These are phyloP conservation scores for Ceratocystis diversiconidia DNA, from an alignment of 2,329 filamentous ascomycete genomes.

Conservation along the genomic window DNA sequence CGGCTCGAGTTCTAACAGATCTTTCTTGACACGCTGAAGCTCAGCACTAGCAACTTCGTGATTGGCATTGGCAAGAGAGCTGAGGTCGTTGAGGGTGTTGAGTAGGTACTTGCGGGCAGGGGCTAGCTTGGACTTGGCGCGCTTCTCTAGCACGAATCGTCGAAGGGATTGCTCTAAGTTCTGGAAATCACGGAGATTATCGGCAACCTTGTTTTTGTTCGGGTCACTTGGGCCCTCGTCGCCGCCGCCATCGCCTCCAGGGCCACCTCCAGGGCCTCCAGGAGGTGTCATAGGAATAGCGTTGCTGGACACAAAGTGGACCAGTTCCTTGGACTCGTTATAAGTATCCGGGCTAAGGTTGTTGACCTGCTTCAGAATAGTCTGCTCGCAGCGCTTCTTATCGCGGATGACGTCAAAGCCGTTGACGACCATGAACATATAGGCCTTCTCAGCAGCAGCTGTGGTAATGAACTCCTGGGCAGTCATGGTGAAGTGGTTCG, in stretches of 20 bases:
- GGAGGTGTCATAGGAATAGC: constrained; percentile 64
- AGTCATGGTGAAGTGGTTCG: constrained; percentile 94
- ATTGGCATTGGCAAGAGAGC: constrained; percentile 73
- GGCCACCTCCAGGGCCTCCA: constrained; percentile 36
- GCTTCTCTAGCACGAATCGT: constrained; percentile 89
- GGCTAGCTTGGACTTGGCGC: constrained; percentile 85
- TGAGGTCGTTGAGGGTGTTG: constrained; percentile 80
- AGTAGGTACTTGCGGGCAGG: constrained; percentile 90
- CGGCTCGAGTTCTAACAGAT: constrained; percentile 72
- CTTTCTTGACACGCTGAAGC: constrained; percentile 64
- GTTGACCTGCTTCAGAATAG: constrained; percentile 80
- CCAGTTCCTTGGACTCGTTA: constrained; percentile 83
- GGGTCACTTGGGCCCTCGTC: constrained; percentile 32
- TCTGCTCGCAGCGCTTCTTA: constrained; percentile 78
- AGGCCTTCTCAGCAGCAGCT: constrained; percentile 90
- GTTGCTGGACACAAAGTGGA: constrained; percentile 97
- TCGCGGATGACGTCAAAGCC: constrained; percentile 90
- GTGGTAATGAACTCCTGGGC: constrained; percentile 97
- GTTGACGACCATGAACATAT: constrained; percentile 98
- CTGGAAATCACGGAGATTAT: constrained; percentile 81
- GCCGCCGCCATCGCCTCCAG: constrained; percentile 34
- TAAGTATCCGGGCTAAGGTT: constrained; percentile 81
- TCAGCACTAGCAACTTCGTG: constrained; percentile 74
- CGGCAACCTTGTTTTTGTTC: constrained; percentile 72
- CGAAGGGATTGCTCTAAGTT: constrained; percentile 76